These are phyloP conservation scores for Mollisiaceae sp. DNA, from an alignment of 2,329 filamentous ascomycete genomes.

Conservation along the genomic window DNA sequence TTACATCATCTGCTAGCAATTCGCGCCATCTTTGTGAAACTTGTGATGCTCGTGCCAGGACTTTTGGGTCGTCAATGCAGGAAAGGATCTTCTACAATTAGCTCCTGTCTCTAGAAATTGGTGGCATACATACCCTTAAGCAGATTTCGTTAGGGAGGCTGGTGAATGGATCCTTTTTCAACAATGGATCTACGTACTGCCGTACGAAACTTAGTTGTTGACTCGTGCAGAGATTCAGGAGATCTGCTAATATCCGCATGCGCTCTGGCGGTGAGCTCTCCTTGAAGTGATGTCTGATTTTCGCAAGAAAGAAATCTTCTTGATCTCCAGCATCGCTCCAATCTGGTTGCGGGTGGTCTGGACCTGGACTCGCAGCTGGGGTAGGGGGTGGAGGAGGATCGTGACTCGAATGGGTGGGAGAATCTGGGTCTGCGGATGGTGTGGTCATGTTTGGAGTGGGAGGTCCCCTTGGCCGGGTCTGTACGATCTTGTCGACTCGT, in stretches of 20 bases:
- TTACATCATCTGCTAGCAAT: constrained; percentile 92
- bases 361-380: constrained; percentile 68
- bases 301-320: constrained; percentile 81
- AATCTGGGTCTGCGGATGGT: constrained; percentile 65
- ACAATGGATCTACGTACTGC: constrained; percentile 88
- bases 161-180: constrained; percentile 96
- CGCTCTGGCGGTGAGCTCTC: constrained; percentile 77
- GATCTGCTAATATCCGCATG: constrained; percentile 81
- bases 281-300: constrained; percentile 80
- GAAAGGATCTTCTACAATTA: constrained; percentile 74
- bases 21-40: constrained; percentile 96
- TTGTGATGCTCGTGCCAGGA: constrained; percentile 89
- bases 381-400: constrained; percentile 67
- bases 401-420: constrained; percentile 43
- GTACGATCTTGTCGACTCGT: constrained; percentile 59
- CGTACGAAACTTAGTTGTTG: constrained; percentile 95
- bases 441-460: constrained; percentile 72
- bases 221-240: constrained; percentile 93
- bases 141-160: constrained; percentile 92
- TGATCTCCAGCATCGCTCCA: constrained; percentile 80
- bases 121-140: constrained; percentile 68
- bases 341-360: constrained; percentile 65
- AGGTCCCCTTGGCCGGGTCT: constrained; percentile 59
- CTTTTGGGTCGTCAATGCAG: constrained; percentile 96
- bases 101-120: background rate